Percentiles rank a stretch among this genome's conserved stretches.
These are phyloP conservation scores for Globisporangium spinosum DNA, from an alignment of 352 stramenopile genomes.

Conservation along the genomic window DNA sequence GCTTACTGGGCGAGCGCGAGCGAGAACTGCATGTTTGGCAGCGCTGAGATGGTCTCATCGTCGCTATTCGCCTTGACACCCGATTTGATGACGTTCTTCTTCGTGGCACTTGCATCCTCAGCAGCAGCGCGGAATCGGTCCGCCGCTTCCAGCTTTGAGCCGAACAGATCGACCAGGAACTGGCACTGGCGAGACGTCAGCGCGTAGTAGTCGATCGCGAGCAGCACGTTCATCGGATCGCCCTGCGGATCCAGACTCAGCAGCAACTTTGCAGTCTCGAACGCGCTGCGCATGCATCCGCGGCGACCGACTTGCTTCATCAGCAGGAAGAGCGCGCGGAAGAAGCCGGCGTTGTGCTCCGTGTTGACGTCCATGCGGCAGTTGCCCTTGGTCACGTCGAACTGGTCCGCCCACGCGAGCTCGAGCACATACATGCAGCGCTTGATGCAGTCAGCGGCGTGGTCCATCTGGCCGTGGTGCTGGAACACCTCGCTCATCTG, in stretches of 20 bases:
- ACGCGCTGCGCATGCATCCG: conserved; percentile 81
- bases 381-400: conserved; percentile 75
- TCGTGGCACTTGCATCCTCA: conserved; percentile 7
- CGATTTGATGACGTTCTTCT: conserved; percentile 19
- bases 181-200: conserved; percentile 74
- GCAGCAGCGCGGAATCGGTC: conserved; percentile 35
- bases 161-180: conserved; percentile 66
- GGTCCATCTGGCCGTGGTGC: conserved; percentile 86
- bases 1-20: conserved; percentile 68
- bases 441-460: conserved; percentile 82
- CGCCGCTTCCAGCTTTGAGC: conserved; percentile 54
- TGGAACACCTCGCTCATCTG: conserved; percentile 88
- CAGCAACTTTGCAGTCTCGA: conserved; percentile 75
- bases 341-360: conserved; percentile 79
- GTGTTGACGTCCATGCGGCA: conserved; percentile 79
- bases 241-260: conserved; percentile 71
- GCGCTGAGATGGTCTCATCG: conserved; percentile 28
- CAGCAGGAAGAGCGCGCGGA: conserved; percentile 69
- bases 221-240: conserved; percentile 77
- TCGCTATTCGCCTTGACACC: conserved; percentile 19
- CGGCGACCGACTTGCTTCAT: conserved; percentile 83
- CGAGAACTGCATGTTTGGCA: conserved; percentile 78
- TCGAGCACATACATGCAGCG: conserved; percentile 82
- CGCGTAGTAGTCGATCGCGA: conserved; percentile 84
- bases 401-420: conserved; percentile 79